These are phyloP conservation scores for Kurtzmaniella cleridarum DNA, from an alignment of 805 yeast species.

Conservation along the genomic window DNA sequence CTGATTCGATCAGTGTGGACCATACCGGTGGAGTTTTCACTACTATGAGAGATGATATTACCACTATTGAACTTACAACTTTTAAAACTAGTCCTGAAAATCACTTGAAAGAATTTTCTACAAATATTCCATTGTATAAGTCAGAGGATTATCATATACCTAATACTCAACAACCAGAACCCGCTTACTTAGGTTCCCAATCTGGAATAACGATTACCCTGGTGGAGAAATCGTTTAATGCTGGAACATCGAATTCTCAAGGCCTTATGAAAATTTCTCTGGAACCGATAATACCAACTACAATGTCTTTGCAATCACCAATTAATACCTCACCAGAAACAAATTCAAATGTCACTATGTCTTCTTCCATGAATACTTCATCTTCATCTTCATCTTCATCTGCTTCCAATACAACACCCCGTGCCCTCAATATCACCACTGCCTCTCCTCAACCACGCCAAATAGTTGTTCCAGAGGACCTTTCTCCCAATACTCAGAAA, in stretches of 20 bases:
- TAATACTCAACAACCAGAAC: no score
- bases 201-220: neutral
- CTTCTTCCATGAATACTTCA: no score
- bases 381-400: no score
- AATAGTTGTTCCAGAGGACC: neutral
- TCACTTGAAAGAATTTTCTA: neutral
- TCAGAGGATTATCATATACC: no score
- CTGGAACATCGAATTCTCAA: no score
- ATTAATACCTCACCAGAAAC: no score
- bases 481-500: constrained; percentile 11
- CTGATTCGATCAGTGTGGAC: neutral
- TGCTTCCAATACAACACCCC: no score
- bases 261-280: no score
- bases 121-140: no score
- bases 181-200: neutral
- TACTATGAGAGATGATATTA: constrained; percentile 28
- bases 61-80: constrained; percentile 30
- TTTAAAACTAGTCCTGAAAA: constrained; percentile 11
- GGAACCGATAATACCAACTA: no score
- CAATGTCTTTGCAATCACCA: no score
- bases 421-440: neutral
- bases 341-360: no score
- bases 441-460: neutral
- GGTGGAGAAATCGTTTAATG: neutral
- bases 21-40: constrained; percentile 14